Conservation (phyloP, 1,284 basidiomycete species). For the Abortiporus biennis region DNA sequence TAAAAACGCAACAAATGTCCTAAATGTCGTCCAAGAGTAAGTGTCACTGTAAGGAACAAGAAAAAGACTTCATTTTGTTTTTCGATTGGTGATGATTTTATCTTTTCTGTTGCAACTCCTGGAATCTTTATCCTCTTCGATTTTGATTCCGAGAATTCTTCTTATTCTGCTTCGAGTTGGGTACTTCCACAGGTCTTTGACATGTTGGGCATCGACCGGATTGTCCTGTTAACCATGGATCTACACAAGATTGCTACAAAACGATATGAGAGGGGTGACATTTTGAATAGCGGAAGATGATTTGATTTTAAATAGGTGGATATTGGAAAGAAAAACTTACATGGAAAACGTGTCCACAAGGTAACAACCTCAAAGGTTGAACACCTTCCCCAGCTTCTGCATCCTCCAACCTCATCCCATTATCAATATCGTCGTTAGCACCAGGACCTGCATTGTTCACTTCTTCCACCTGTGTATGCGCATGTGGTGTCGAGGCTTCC, state of each 20-base stretch:
- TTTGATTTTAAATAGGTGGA: too few relatives aligned
- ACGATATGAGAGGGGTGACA: constrained; percentile 5
- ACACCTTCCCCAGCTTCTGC: constrained; percentile 63
- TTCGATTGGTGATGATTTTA: too few relatives aligned
- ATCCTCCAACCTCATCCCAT: constrained; percentile 50
- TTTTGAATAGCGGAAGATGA: too few relatives aligned
- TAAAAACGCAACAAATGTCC: too few relatives aligned
- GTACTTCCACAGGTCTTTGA: constrained; percentile 47
- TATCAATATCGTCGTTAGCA: constrained; percentile 22
- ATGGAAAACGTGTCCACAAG: constrained; percentile 79
- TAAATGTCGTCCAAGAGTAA: too few relatives aligned
- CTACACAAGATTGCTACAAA: constrained; percentile 67
- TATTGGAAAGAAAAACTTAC: constrained; percentile 45
- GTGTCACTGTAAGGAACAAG: too few relatives aligned
- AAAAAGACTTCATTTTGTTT: too few relatives aligned
- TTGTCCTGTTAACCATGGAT: constrained; percentile 73
- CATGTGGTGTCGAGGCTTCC: constrained; percentile 7
- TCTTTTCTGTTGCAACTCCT: too few relatives aligned
- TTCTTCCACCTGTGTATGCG: constrained; percentile 6
- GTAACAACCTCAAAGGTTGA: constrained; percentile 65
- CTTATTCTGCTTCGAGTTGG: constrained; percentile 19
- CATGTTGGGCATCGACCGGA: constrained; percentile 78
- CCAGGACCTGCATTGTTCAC: neutral
- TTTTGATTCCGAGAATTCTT: too few relatives aligned
- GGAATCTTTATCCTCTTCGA: too few relatives aligned